These are phyloP conservation scores for Penstemon barbatus DNA, from an alignment of 257 asterid genomes.

Conservation along the genomic window DNA sequence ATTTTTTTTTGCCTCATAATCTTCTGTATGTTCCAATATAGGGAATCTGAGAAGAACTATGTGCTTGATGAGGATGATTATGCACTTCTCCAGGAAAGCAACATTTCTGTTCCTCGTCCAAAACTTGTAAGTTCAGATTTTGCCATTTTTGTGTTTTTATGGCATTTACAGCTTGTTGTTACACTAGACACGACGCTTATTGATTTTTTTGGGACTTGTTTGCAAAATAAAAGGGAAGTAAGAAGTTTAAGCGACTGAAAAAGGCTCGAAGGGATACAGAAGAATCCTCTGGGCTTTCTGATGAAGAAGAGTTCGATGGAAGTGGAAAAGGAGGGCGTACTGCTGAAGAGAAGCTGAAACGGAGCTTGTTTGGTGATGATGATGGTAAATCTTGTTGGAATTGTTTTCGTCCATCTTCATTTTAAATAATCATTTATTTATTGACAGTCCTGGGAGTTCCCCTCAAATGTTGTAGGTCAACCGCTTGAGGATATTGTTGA, in stretches of 20 bases:
- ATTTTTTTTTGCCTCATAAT: conserved; percentile 2
- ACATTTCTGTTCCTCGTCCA: conserved; percentile 86
- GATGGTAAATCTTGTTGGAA: conserved; percentile 53
- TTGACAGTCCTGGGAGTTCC: conserved; percentile 21
- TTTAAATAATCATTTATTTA: conserved; percentile 8
- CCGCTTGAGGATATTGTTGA: conserved; percentile 91
- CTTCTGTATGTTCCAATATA: conserved; percentile 23
- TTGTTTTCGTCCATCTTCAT: conserved; percentile 14
- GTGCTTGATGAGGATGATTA: conserved; percentile 91
- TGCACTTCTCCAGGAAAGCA: conserved; percentile 91
- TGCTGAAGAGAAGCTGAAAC: conserved; percentile 81
- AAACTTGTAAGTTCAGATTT: conserved; percentile 35
- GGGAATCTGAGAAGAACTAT: conserved; percentile 72
- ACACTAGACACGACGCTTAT: neutral
- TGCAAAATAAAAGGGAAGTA: conserved; percentile 52
- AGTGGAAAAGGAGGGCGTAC: conserved; percentile 67
- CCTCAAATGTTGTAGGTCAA: conserved; percentile 47
- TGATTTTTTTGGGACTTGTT: conserved; percentile 4
- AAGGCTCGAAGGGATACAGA: conserved; percentile 77
- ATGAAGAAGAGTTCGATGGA: conserved; percentile 74
- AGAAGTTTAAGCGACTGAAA: conserved; percentile 85
- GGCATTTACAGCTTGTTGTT: neutral
- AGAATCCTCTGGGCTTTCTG: conserved; percentile 74
- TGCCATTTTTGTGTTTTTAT: conserved; percentile 7
- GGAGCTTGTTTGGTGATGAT: conserved; percentile 79